Conservation (phyloP, 2,329 filamentous ascomycete species). For the Colletotrichum cuscutae region DNA sequence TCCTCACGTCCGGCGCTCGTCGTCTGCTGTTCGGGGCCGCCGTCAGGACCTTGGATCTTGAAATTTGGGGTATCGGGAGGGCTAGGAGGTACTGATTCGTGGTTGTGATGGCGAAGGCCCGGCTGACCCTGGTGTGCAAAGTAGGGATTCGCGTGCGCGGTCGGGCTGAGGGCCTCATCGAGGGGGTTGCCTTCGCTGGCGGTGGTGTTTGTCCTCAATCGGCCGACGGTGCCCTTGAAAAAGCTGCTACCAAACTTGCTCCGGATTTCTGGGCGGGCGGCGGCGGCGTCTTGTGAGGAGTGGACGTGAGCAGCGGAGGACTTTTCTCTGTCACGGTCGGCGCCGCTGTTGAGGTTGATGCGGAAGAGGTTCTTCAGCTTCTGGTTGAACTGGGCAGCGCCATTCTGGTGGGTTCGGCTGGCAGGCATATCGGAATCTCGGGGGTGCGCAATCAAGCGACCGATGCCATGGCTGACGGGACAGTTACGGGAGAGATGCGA, state of each 20-base stretch:
- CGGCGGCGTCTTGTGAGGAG: conserved; percentile 54
- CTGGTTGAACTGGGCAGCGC: conserved; percentile 71
- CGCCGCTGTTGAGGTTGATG: conserved; percentile 63
- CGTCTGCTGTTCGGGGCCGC: conserved; percentile 71
- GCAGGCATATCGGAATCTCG: conserved; percentile 56
- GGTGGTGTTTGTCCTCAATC: conserved; percentile 89
- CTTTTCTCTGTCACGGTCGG: conserved; percentile 45
- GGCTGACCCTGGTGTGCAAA: conserved; percentile 97
- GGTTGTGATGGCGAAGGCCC: conserved; percentile 92
- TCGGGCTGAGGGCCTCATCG: conserved; percentile 90
- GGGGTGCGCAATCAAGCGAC: conserved; percentile 40
- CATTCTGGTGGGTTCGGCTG: conserved; percentile 60
- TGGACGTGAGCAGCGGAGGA: conserved; percentile 47
- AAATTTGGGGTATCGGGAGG: conserved; percentile 89
- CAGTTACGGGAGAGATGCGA: conserved; percentile 30
- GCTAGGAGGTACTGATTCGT: conserved; percentile 90
- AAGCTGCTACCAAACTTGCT: conserved; percentile 86
- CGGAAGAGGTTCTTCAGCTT: conserved; percentile 78
- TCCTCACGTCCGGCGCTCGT: conserved; percentile 91
- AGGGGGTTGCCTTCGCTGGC: conserved; percentile 92
- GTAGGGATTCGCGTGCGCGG: conserved; percentile 94
- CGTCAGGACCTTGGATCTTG: conserved; percentile 76
- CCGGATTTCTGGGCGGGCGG: conserved; percentile 52
- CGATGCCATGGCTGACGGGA: conserved; percentile 49
- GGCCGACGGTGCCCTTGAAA: conserved; percentile 85